Evolutionary conservation across 1,284 basidiomycete genomes (phyloP), one percentile per base, ranked within the genome.

Genomic region (Schizophyllum commune): DNA sequence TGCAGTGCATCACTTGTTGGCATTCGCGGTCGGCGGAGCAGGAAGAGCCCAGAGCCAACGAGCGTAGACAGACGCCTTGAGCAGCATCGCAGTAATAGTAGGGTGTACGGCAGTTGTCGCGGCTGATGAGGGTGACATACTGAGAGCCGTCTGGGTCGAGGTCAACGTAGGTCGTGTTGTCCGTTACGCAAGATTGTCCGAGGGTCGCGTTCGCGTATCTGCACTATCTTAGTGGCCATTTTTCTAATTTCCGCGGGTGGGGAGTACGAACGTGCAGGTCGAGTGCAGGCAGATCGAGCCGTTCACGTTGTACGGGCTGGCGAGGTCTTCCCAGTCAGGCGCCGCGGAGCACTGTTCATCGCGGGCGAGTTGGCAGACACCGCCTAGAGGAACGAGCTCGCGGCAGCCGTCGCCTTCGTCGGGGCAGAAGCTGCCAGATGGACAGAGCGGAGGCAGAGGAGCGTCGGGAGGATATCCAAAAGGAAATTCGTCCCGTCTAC

Each of bases 371-470:
- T 91, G 83, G 70, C 89, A 92, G 0, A 75, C 56, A 20, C 72
- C 72, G 2, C 87, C 88, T 0, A 80, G 71, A 0, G 70, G 63
- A 0, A 79, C 70, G 58, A 84, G 72, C 2, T 71, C 67, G 58
- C 76, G 69, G 70, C 90, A 93, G 1, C 78, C 79, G 67, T 81
- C 81, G 19, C 84, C 87, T 67, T 88, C 85, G 68, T 92, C 89
- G 0, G 89, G 89, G 68, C 89, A 92, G 74, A 84, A 91, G 15
- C 71, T 71, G 13, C 81, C 84, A 4, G 64, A 57, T 2, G 73
- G 68, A 68, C 89, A 92, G 34, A 85, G 70, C 0, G 83, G 78
- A 0, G 89, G 89, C 8, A 86, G 69, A 3, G 74, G 65, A 33
- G 78, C 79, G 58, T 67, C 71, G 1, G 67, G 61, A 20, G 53